A percentile compares a stretch with the other conserved stretches of the same genome.
Conservation (phyloP, 495 filamentous ascomycete species). For the Penicillium cataractarum region DNA sequence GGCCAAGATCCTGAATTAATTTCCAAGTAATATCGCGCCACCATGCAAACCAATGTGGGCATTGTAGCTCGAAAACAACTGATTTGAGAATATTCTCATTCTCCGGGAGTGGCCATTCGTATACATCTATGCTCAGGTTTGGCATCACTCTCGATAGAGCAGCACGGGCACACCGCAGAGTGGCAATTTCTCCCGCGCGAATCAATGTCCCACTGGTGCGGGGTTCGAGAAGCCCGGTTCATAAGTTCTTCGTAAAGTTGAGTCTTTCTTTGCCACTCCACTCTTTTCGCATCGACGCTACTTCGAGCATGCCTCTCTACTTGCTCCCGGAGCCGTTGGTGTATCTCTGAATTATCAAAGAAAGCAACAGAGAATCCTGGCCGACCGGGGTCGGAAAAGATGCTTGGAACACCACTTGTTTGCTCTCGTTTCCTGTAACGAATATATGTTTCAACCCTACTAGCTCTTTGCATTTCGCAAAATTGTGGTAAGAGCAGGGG, state of each 20-base stretch:
- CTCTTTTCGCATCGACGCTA: constrained; percentile 38
- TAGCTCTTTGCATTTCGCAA: constrained; percentile 52
- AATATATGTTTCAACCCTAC: constrained; percentile 53
- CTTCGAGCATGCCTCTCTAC: constrained; percentile 43
- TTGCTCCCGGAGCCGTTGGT: constrained; percentile 36
- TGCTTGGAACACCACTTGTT: constrained; percentile 12
- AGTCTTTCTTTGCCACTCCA: constrained; percentile 39
- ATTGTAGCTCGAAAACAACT: constrained; percentile 58
- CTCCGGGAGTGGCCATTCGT: constrained; percentile 64
- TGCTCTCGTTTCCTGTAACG: constrained; percentile 21
- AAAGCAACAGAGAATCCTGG: constrained; percentile 55
- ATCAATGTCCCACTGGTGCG: constrained; percentile 1
- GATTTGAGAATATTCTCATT: constrained; percentile 38
- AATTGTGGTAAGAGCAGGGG: constrained; percentile 50
- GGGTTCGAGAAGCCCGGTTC: constrained; percentile 1
- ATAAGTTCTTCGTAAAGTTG: constrained; percentile 38
- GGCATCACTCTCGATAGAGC: constrained; percentile 27
- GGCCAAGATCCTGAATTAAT: constrained; percentile 36
- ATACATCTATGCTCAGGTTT: constrained; percentile 48
- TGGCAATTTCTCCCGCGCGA: constrained; percentile 20
- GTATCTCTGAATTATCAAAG: constrained; percentile 46
- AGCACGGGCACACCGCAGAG: constrained; percentile 34
- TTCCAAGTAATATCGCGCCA: constrained; percentile 58
- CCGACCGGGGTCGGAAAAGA: constrained; percentile 34
- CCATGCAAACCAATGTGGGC: constrained; percentile 43